These are phyloP conservation scores for Aspergillus novoparasiticus DNA, from an alignment of 2,329 filamentous ascomycete species.

Conservation along the genomic window DNA sequence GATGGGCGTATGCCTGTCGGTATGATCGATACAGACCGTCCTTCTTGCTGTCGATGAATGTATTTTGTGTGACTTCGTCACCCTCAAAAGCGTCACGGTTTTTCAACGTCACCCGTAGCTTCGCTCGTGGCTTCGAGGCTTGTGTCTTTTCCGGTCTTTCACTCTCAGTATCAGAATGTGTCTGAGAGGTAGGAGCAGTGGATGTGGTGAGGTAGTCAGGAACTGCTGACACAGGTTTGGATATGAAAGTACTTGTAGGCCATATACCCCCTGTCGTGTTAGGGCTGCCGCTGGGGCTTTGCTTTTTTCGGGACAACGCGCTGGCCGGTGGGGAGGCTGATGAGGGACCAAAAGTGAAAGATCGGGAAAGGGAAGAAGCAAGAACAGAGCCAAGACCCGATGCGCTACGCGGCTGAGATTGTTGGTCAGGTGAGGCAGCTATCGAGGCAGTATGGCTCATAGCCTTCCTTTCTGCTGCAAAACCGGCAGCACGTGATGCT, in stretches of 20 bases:
- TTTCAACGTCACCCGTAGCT: conserved; percentile 55
- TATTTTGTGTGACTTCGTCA: conserved; percentile 48
- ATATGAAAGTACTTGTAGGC: conserved; percentile 26
- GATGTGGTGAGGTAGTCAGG: conserved; percentile 35
- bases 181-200: conserved; percentile 33
- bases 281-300: conserved; percentile 40
- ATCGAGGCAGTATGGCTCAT: conserved; percentile 45
- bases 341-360: conserved; percentile 47
- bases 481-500: conserved; percentile 43
- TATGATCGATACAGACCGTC: conserved; percentile 55
- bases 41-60: conserved; percentile 54
- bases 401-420: conserved; percentile 39
- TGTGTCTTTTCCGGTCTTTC: conserved; percentile 30
- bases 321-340: conserved; percentile 45
- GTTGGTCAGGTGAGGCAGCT: conserved; percentile 46
- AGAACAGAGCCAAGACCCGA: conserved; percentile 46
- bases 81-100: conserved; percentile 61
- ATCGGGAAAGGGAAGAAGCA: conserved; percentile 48
- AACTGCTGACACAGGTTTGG: conserved; percentile 27
- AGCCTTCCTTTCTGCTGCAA: conserved; percentile 44
- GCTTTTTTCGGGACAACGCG: conserved; percentile 37
- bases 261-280: conserved; percentile 34
- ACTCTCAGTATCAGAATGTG: conserved; percentile 43
- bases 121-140: conserved; percentile 30
- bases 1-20: conserved; percentile 59